Evolutionary conservation across 202 grass and related monocot genomes (phyloP).

Genomic region (Cymbopogon flexuosus): DNA sequence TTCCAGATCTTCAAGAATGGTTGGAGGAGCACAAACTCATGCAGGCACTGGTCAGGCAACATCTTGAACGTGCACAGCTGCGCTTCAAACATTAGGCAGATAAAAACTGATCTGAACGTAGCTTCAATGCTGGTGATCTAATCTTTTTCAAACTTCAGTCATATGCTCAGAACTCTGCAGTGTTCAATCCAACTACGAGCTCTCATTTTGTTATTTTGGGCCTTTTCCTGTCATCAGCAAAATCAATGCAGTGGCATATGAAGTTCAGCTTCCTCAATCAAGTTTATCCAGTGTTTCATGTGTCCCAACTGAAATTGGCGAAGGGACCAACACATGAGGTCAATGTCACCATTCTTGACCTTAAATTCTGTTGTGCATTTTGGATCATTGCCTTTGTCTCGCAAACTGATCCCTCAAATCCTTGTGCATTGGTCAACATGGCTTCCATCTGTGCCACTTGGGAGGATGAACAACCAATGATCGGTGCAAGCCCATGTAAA

Average conservation of each 20-base stretch:
- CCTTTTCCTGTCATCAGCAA: neutral
- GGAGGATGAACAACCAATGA: neutral
- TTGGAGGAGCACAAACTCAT: neutral
- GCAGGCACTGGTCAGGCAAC: neutral
- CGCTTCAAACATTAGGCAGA: neutral
- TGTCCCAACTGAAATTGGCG: neutral
- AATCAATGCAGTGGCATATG: neutral
- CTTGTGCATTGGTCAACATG: neutral
- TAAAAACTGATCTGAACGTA: neutral
- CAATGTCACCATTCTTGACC: neutral
- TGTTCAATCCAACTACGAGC: neutral
- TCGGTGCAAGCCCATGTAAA: too few relatives aligned
- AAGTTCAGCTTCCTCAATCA: neutral
- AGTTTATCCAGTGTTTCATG: neutral
- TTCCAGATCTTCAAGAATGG: neutral
- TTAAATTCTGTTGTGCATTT: neutral
- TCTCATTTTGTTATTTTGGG: neutral
- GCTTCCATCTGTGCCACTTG: neutral
- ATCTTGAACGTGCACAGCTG: neutral
- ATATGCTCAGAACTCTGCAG: neutral
- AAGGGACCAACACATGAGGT: neutral
- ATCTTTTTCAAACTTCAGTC: neutral
- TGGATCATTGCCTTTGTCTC: neutral
- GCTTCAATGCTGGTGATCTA: neutral
- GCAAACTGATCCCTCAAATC: neutral